Percentiles rank a stretch among this genome's conserved stretches.
phyloP scores from a whole-genome alignment of 1,284 basidiomycete genomes.

The Ceratobasidium sp. region DNA sequence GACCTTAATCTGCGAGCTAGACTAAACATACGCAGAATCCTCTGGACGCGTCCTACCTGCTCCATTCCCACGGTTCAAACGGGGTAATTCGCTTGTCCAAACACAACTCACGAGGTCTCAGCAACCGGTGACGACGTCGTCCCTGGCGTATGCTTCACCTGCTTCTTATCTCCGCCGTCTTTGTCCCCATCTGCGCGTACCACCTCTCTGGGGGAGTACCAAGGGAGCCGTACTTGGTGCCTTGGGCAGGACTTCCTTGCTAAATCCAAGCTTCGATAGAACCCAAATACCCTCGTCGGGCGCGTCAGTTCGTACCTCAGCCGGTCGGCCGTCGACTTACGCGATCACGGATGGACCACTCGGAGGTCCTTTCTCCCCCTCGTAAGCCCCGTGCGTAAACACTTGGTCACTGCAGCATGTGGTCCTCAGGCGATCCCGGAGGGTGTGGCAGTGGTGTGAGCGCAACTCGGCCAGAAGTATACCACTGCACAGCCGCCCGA shows the following conservation, averaged over 20 bases:
- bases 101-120: background rate
- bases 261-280: conserved; percentile 31
- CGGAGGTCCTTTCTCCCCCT: background rate
- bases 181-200: conserved; percentile 9
- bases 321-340: background rate
- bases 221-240: conserved; percentile 38
- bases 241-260: conserved; percentile 30
- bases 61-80: conserved; percentile 35
- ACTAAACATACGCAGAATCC: conserved; percentile 24
- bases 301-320: conserved; percentile 30
- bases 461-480: conserved; percentile 17
- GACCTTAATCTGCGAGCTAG: conserved; percentile 32
- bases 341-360: conserved; percentile 6
- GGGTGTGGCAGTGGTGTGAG: conserved; percentile 20
- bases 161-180: conserved; percentile 38
- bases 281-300: background rate
- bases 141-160: conserved; percentile 28
- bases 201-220: conserved; percentile 6
- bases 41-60: conserved; percentile 2
- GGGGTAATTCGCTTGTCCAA: conserved; percentile 26
- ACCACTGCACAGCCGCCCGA: conserved; percentile 24
- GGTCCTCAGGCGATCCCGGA: conserved; percentile 32
- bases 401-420: conserved; percentile 5
- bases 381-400: conserved; percentile 19
- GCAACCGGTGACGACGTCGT: conserved; percentile 13